Conservation (phyloP, 257 asterid genomes). For the Verbena officinalis region DNA sequence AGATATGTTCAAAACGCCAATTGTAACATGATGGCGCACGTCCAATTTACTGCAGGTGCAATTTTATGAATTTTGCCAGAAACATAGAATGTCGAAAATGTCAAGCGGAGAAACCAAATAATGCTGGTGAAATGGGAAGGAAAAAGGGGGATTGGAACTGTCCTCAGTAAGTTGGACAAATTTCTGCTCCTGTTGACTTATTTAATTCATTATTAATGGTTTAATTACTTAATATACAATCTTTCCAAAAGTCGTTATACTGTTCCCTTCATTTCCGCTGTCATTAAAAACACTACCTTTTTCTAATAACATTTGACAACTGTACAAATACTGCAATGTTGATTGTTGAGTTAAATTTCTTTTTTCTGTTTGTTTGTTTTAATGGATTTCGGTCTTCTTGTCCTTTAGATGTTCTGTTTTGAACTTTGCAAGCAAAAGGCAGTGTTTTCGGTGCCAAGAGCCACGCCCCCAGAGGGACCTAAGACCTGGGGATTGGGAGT, state of each 20-base stretch:
- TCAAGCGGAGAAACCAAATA: slow-evolving; percentile 49
- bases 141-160: slow-evolving; percentile 91
- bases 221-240: slow-evolving; percentile 2
- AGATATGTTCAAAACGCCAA: slow-evolving; percentile 4
- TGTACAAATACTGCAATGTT: background rate
- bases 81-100: slow-evolving; percentile 69
- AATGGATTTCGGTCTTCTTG: slow-evolving; percentile 19
- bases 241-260: background rate
- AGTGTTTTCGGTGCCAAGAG: slow-evolving; percentile 68
- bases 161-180: slow-evolving; percentile 53
- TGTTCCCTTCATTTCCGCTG: background rate
- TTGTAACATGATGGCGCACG: slow-evolving; percentile 12
- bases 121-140: slow-evolving; percentile 37
- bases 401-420: slow-evolving; percentile 69
- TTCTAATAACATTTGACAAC: no score
- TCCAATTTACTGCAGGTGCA: slow-evolving; percentile 67
- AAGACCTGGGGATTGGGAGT: slow-evolving; percentile 90
- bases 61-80: slow-evolving; percentile 74
- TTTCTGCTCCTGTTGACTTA: slow-evolving; percentile 12
- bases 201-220: slow-evolving; percentile 15
- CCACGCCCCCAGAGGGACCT: slow-evolving; percentile 66
- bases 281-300: no score
- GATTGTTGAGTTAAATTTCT: background rate
- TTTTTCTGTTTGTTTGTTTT: slow-evolving; percentile 1
- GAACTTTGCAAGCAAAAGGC: slow-evolving; percentile 72